phyloP scores from a whole-genome alignment of 495 filamentous ascomycete species.

The Oleoguttula mirabilis region DNA sequence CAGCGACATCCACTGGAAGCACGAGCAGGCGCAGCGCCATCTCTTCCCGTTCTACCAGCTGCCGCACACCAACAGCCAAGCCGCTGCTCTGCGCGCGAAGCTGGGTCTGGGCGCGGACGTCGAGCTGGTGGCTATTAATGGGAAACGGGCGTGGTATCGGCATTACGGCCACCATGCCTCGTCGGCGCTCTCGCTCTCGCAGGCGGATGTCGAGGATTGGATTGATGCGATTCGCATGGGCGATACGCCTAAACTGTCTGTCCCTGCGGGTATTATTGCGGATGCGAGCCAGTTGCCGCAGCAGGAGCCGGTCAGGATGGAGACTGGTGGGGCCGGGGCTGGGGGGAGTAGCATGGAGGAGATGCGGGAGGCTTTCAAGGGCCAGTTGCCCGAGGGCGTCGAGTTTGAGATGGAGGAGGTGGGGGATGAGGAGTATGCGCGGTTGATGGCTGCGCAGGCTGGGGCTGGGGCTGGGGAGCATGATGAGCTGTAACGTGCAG shows the following conservation, averaged over 20 bases:
- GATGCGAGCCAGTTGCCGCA: slow-evolving; percentile 34
- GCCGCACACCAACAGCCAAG: slow-evolving; percentile 47
- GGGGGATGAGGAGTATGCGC: slow-evolving; percentile 19
- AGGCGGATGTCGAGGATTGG: slow-evolving; percentile 62
- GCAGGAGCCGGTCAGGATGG: slow-evolving; percentile 21
- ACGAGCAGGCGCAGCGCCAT: slow-evolving; percentile 48
- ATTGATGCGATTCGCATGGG: slow-evolving; percentile 78
- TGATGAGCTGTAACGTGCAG: too few species aligned
- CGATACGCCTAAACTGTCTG: slow-evolving; percentile 66
- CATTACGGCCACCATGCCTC: too few species aligned
- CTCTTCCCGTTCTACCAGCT: slow-evolving; percentile 77
- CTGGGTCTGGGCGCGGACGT: slow-evolving; percentile 43
- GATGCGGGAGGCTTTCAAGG: slow-evolving; percentile 13
- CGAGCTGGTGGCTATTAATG: slow-evolving; percentile 70
- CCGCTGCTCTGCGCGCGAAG: slow-evolving; percentile 41
- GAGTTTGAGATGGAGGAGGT: slow-evolving; percentile 21
- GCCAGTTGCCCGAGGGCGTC: slow-evolving; percentile 17
- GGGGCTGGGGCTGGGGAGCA: too few species aligned
- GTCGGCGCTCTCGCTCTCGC: slow-evolving; percentile 39
- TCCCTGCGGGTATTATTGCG: slow-evolving; percentile 60
- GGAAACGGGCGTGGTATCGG: slow-evolving; percentile 73
- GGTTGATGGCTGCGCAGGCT: slow-evolving; percentile 15
- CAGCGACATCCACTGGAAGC: slow-evolving; percentile 63
- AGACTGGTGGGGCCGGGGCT: not conserved
- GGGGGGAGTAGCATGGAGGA: slow-evolving; percentile 4